Conservation (phyloP, 1,284 basidiomycete species). For the Mycena sp. region DNA sequence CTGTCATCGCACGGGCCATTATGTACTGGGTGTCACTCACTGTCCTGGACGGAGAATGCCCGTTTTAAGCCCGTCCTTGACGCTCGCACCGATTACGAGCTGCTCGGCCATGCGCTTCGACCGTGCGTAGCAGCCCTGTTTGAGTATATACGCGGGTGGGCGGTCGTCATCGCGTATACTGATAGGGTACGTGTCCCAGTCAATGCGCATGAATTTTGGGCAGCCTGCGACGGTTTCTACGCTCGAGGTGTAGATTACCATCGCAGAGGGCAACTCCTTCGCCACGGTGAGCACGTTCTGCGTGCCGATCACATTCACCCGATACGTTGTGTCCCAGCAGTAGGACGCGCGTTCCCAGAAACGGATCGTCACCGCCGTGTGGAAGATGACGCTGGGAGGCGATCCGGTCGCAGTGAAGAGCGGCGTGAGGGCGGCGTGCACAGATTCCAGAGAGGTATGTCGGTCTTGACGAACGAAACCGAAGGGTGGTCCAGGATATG, state of each 20-base stretch:
- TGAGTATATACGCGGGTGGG: constrained; percentile 29
- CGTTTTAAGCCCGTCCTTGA: constrained; percentile 35
- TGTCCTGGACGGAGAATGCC: constrained; percentile 45
- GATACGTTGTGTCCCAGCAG: constrained; percentile 40
- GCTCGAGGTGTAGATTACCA: constrained; percentile 45
- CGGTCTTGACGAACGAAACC: constrained; percentile 41
- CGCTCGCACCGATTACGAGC: constrained; percentile 39
- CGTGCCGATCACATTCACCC: constrained; percentile 45
- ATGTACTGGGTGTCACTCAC: constrained; percentile 30
- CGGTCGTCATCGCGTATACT: constrained; percentile 38
- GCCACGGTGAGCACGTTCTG: constrained; percentile 40
- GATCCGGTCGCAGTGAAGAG: constrained; percentile 37
- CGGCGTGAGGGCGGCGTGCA: constrained; percentile 35
- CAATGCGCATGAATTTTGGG: constrained; percentile 41
- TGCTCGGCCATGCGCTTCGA: constrained; percentile 44
- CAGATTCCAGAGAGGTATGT: constrained; percentile 43
- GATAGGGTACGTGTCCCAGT: constrained; percentile 32
- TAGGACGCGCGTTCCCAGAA: constrained; percentile 48
- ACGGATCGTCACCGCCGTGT: constrained; percentile 45
- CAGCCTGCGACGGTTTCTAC: constrained; percentile 37
- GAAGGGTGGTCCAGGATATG: constrained; percentile 37
- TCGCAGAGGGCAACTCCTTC: constrained; percentile 36
- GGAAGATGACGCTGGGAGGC: constrained; percentile 43
- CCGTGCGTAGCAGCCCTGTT: constrained; percentile 40
- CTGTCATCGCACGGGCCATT: not conserved